Evolutionary conservation across 73 alveolate genomes (phyloP).

Genomic region (Stentor coeruleus): DNA sequence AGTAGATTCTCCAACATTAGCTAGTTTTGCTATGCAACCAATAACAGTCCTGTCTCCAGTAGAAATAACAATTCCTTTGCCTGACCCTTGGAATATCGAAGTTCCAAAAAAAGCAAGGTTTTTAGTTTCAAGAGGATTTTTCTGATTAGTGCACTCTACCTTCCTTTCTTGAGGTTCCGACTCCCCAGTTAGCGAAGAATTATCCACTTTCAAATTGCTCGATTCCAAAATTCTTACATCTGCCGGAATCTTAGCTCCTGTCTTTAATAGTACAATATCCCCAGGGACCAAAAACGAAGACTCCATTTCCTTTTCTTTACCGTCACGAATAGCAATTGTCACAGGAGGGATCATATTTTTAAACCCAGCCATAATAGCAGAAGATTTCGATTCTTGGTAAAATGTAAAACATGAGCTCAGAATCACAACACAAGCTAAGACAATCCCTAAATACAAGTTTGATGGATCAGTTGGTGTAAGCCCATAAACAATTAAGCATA

Average conservation of each 20-base stretch:
- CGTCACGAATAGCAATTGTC: slow-evolving; percentile 70
- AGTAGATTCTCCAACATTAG: slow-evolving; percentile 74
- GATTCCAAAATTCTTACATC: slow-evolving; percentile 74
- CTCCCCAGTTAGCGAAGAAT: slow-evolving; percentile 96
- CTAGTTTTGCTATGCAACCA: slow-evolving; percentile 94
- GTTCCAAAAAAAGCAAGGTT: slow-evolving; percentile 96
- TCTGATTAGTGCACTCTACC: slow-evolving; percentile 76
- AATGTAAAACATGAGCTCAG: slow-evolving; percentile 69
- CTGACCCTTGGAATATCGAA: slow-evolving; percentile 87
- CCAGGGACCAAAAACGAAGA: slow-evolving; percentile 87
- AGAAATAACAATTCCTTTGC: slow-evolving; percentile 86
- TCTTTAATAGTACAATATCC: slow-evolving; percentile 78
- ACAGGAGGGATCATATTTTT: slow-evolving; percentile 62
- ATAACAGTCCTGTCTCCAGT: slow-evolving; percentile 95
- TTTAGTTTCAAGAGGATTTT: slow-evolving; percentile 90
- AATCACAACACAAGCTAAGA: slow-evolving; percentile 69
- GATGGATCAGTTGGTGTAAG: slow-evolving; percentile 64
- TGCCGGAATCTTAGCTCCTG: slow-evolving; percentile 95
- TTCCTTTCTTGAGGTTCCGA: slow-evolving; percentile 78
- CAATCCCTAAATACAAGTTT: slow-evolving; percentile 79
- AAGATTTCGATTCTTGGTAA: slow-evolving; percentile 73
- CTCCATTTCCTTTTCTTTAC: slow-evolving; percentile 46
- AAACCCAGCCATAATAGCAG: slow-evolving; percentile 87
- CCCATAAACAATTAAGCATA: slow-evolving; percentile 81
- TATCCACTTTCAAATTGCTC: slow-evolving; percentile 89